Evolutionary conservation across 495 filamentous ascomycete species (phyloP), one percentile per base, ranked within the genome.

Genomic region (Sporormia fimetaria): DNA sequence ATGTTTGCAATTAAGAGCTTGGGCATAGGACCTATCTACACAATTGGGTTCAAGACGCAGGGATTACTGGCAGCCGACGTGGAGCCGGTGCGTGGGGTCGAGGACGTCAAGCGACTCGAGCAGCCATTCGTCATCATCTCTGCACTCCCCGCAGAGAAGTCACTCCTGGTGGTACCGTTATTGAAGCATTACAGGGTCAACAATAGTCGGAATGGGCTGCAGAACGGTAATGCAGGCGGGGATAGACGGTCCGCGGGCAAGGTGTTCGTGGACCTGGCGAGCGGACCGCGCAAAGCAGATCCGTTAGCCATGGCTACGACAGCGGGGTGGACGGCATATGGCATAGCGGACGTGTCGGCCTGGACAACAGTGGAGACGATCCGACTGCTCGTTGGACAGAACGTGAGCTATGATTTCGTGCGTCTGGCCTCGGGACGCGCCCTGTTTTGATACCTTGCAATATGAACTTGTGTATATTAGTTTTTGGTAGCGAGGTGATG

Each of bases 351-450:
- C 52, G 79, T 85, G 21, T 78, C 73, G 54, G 81, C 81, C 0
- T 87, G 83, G 63, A 85, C 81, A 8, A 86, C 80, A 14, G 82
- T 85, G 11, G 80, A 86, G 59, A 87, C 79, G 23, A 60, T 87
- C 7, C 66, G 82, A 31, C 51, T 87, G 47, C 65, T 90, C 6
- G 81, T 87, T 6, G 83, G 83, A 11, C 78, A 86, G 66, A 87
- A 87, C 57, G 82, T 90, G 24, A 80, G 80, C 18, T 87, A 83
- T 64, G 83, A 83, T 60, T 90, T 90, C 64, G 83, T 87, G 24
- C 60, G 82, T 26, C 66, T 87, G 63, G 81, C 82, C 6, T 78
- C 77, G 47, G 82, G 81, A 11, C 60, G 80, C 44, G 71, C 73
- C 17, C 57, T 84, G 55, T 84, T 75, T 60, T 81, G 65, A 58